Percentiles rank a stretch among this genome's conserved stretches.
These are phyloP conservation scores for Vitis hybrid DNA, from an alignment of 177 flowering plant species.

Conservation along the genomic window DNA sequence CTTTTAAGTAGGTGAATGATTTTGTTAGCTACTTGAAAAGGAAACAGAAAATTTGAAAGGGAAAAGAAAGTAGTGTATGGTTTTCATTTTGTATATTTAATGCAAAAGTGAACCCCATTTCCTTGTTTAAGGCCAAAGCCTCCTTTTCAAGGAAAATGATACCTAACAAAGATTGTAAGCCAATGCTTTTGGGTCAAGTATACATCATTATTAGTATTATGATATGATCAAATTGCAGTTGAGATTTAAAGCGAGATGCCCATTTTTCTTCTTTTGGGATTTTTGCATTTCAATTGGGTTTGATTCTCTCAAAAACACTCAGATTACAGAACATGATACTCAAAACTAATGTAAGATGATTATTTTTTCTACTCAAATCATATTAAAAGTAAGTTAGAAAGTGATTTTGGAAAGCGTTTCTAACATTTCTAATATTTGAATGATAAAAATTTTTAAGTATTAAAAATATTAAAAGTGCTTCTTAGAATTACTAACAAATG, in stretches of 20 bases:
- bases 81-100: neutral
- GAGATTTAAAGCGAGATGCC: no score
- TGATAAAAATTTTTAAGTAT: no score
- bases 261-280: no score
- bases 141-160: neutral
- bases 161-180: neutral
- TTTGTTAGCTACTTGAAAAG: neutral
- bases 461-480: no score
- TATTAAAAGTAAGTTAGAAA: no score
- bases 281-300: no score
- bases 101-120: neutral
- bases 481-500: no score
- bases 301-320: no score
- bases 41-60: neutral
- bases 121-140: neutral
- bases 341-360: no score
- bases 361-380: no score
- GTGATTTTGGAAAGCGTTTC: rapidly evolving
- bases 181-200: neutral
- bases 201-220: neutral
- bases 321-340: rapidly evolving
- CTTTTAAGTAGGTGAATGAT: neutral
- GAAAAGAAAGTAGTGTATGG: neutral
- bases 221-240: neutral
- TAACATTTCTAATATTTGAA: no score